A percentile compares a stretch with the other conserved stretches of the same genome.
Evolutionary conservation across 2,329 filamentous ascomycete genomes (phyloP).

Genomic region (Fusarium sp.): DNA sequence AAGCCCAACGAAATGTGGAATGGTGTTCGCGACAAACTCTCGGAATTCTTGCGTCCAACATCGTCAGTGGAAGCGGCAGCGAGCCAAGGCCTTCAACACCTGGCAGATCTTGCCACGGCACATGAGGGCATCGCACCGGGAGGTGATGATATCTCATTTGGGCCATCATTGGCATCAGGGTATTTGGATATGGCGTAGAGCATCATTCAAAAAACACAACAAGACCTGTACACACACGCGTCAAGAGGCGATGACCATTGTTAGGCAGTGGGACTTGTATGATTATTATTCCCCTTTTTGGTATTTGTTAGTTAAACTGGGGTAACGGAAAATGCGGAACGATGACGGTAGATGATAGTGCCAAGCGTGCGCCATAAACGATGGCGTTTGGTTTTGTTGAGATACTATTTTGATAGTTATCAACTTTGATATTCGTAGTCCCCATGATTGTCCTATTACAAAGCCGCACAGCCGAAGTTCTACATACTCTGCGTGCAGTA

Average conservation of each 20-base stretch:
- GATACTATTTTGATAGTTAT: not conserved
- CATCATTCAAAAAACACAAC: not conserved
- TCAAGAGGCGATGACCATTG: not conserved
- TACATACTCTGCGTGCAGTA: not conserved
- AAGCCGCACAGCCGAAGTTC: not conserved
- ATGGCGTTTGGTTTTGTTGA: constrained; percentile 27
- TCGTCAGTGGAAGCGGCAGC: constrained; percentile 52
- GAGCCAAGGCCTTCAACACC: constrained; percentile 66
- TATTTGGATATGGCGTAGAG: constrained; percentile 48
- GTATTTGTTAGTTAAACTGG: constrained; percentile 2
- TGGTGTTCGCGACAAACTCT: constrained; percentile 57
- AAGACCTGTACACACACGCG: not conserved
- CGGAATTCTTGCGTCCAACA: constrained; percentile 47
- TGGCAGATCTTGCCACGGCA: constrained; percentile 66
- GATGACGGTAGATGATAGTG: constrained; percentile 3
- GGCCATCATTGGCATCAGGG: constrained; percentile 47
- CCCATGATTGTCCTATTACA: not conserved
- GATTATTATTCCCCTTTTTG: constrained; percentile 21
- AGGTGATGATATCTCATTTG: constrained; percentile 45
- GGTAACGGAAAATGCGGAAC: constrained; percentile 9
- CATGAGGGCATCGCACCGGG: constrained; percentile 47
- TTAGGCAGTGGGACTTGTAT: constrained; percentile 5
- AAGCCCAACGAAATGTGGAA: constrained; percentile 66
- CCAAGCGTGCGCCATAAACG: not conserved
- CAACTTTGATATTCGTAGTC: not conserved